A percentile compares a stretch with the other conserved stretches of the same genome.
phyloP scores from a whole-genome alignment of 805 yeast genomes.

The Metschnikowia baotianmanensis region DNA sequence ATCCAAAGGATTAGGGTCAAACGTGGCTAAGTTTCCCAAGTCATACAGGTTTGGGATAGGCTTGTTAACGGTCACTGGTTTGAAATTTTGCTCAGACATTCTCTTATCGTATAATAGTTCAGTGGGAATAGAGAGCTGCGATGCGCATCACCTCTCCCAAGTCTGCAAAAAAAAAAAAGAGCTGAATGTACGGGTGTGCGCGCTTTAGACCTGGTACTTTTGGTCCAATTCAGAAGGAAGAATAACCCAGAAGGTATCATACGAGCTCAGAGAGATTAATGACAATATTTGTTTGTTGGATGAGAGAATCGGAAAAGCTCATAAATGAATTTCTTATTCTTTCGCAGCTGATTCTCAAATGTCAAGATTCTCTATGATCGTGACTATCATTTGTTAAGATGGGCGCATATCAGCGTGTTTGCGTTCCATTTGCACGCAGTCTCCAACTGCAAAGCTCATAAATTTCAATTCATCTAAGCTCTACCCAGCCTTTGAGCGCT shows the following conservation, averaged over 20 bases:
- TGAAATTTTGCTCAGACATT: conserved; percentile 31
- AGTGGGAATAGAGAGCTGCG: conserved; percentile 7
- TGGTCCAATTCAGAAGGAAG: not conserved
- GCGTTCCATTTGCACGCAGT: too few species aligned
- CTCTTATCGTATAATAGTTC: not conserved
- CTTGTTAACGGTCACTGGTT: conserved; percentile 86
- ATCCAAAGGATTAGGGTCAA: conserved; percentile 86
- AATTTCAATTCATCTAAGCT: not conserved
- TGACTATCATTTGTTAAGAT: too few species aligned
- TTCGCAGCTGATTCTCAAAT: too few species aligned
- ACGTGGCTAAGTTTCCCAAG: conserved; percentile 85
- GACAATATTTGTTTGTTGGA: not conserved
- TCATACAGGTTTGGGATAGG: conserved; percentile 88
- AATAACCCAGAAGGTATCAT: too few species aligned
- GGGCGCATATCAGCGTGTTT: too few species aligned
- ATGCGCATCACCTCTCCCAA: conserved; percentile 19
- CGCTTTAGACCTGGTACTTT: not conserved
- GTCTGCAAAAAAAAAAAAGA: conserved; percentile 1
- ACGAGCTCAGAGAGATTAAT: not conserved
- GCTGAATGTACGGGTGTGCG: conserved; percentile 10
- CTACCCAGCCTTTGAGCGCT: conserved; percentile 17
- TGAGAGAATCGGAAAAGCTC: too few species aligned
- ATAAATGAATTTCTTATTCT: too few species aligned
- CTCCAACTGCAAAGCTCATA: too few species aligned
- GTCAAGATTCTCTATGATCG: too few species aligned